Percentiles rank a stretch among this genome's conserved stretches.
Evolutionary conservation across 345 rosid species (phyloP).

Genomic region (Eucalyptus cladocalyx): DNA sequence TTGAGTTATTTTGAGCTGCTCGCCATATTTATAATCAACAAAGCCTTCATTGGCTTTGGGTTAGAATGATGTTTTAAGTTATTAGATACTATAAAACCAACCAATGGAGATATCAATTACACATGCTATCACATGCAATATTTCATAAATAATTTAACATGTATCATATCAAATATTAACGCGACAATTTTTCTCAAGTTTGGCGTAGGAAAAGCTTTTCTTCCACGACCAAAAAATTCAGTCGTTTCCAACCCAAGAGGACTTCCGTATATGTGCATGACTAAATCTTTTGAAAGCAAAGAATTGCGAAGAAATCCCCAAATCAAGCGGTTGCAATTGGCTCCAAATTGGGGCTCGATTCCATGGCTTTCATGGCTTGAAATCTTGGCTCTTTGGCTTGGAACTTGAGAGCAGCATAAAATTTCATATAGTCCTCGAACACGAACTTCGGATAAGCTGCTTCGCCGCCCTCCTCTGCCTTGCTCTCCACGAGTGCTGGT

Average conservation of each 20-base stretch:
- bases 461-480: too few species aligned
- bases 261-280: neutral
- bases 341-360: neutral
- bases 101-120: neutral
- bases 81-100: neutral
- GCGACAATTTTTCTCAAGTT: neutral
- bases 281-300: neutral
- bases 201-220: neutral
- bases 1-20: neutral
- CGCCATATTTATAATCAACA: neutral
- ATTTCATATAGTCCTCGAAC: too few species aligned
- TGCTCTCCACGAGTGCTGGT: too few species aligned
- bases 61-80: neutral
- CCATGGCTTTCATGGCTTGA: conserved; percentile 36
- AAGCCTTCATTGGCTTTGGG: neutral
- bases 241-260: neutral
- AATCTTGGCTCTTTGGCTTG: too few species aligned
- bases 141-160: neutral
- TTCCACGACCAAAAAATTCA: neutral
- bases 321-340: conserved; percentile 24
- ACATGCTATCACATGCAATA: too few species aligned
- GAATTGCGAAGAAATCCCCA: neutral
- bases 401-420: too few species aligned
- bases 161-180: neutral
- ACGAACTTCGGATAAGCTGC: too few species aligned